Evolutionary conservation across 2,329 filamentous ascomycete species (phyloP).

Genomic region (Cadophora luteo-olivacea): DNA sequence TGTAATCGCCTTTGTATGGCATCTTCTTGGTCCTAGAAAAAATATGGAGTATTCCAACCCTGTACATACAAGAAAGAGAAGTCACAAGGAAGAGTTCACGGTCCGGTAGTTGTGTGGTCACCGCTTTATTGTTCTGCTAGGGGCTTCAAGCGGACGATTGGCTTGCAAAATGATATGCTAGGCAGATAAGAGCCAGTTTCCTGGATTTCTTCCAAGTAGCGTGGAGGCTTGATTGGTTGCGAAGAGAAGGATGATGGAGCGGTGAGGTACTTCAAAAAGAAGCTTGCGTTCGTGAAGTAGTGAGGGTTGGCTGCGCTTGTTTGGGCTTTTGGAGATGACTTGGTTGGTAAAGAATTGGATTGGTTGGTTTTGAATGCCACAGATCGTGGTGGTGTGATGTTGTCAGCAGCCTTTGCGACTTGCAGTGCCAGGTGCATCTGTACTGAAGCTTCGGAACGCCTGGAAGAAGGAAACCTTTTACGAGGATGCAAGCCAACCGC

Average conservation of each 20-base stretch:
- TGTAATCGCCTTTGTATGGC: conserved; percentile 6
- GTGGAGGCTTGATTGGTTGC: not conserved
- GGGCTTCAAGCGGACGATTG: not conserved
- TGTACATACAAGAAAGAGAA: not conserved
- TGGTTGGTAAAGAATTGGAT: not conserved
- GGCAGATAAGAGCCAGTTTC: not conserved
- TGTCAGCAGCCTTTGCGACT: not conserved
- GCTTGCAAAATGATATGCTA: not conserved
- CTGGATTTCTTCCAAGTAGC: not conserved
- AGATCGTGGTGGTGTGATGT: not conserved
- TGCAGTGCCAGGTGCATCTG: not conserved
- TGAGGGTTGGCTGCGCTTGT: not conserved
- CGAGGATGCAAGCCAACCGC: not conserved
- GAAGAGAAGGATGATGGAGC: not conserved
- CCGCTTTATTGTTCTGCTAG: not conserved
- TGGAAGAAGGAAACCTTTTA: not conserved
- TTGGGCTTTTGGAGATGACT: not conserved
- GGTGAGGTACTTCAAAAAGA: not conserved
- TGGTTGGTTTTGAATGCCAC: conserved; percentile 2
- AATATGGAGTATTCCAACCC: not conserved
- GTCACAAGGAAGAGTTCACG: not conserved
- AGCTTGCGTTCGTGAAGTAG: not conserved
- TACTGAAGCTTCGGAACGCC: not conserved
- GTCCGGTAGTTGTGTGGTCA: not conserved
- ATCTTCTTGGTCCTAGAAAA: not conserved